These are phyloP conservation scores for Boletus tomentosulus DNA, from an alignment of 768 basidiomycete species.

Conservation along the genomic window DNA sequence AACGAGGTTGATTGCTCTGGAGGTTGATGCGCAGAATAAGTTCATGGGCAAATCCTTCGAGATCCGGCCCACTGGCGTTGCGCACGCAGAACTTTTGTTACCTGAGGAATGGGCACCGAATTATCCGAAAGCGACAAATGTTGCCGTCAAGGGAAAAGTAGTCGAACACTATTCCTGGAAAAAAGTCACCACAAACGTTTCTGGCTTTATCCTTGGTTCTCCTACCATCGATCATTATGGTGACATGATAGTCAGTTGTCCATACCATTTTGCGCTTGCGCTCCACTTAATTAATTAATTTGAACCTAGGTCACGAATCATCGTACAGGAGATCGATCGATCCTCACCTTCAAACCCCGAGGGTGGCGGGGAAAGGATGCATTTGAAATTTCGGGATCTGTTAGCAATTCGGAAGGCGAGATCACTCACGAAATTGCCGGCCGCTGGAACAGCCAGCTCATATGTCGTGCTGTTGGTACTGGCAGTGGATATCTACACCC, in stretches of 20 bases:
- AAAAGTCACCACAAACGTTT: conserved; percentile 87
- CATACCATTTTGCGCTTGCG: neutral
- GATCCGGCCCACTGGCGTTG: conserved; percentile 92
- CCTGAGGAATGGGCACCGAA: conserved; percentile 59
- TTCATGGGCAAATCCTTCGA: conserved; percentile 97
- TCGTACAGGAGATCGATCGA: conserved; percentile 80
- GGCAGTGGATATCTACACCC: conserved; percentile 63
- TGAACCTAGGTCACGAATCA: conserved; percentile 69
- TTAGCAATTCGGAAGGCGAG: conserved; percentile 59
- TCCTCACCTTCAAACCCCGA: conserved; percentile 92
- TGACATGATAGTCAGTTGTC: conserved; percentile 76
- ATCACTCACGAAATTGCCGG: conserved; percentile 88
- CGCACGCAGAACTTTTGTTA: conserved; percentile 79
- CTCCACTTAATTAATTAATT: conserved; percentile 2
- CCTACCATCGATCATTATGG: conserved; percentile 92
- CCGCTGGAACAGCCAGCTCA: conserved; percentile 92
- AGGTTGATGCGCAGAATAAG: conserved; percentile 96
- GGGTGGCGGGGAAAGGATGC: conserved; percentile 93
- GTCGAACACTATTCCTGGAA: conserved; percentile 95
- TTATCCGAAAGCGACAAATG: conserved; percentile 56
- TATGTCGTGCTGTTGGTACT: conserved; percentile 70
- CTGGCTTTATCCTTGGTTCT: conserved; percentile 88
- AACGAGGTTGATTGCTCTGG: neutral
- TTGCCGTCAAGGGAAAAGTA: conserved; percentile 47
- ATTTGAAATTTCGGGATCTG: conserved; percentile 86